These are phyloP conservation scores for Endoconidiophora laricicola DNA, from an alignment of 2,329 filamentous ascomycete genomes.

Conservation along the genomic window DNA sequence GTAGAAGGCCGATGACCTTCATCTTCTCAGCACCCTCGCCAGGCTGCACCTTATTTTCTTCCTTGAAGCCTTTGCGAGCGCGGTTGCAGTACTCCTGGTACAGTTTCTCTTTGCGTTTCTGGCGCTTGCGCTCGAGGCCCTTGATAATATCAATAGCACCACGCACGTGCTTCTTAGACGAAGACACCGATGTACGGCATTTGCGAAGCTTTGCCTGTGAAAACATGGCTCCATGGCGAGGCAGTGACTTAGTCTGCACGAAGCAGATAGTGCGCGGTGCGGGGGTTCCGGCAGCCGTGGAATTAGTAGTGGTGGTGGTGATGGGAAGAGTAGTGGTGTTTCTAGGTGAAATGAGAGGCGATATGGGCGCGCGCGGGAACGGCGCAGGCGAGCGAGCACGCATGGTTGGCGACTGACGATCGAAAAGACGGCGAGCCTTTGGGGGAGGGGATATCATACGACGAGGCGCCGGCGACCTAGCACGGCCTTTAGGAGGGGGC, in stretches of 20 bases:
- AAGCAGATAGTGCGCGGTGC: background rate
- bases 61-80: slow-evolving; percentile 49
- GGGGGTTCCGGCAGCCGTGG: slow-evolving; percentile 46
- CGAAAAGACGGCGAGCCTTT: slow-evolving; percentile 20
- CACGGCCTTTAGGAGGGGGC: slow-evolving; percentile 25
- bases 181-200: slow-evolving; percentile 22
- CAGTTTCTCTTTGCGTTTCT: slow-evolving; percentile 83
- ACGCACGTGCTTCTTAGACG: slow-evolving; percentile 50
- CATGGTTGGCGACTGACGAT: slow-evolving; percentile 6
- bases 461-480: slow-evolving; percentile 23
- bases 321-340: slow-evolving; percentile 21
- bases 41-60: slow-evolving; percentile 51
- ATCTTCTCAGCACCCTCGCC: slow-evolving; percentile 87
- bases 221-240: slow-evolving; percentile 59
- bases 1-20: slow-evolving; percentile 63
- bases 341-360: slow-evolving; percentile 57
- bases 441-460: slow-evolving; percentile 20
- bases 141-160: slow-evolving; percentile 98
- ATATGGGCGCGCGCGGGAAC: slow-evolving; percentile 47
- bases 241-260: slow-evolving; percentile 59
- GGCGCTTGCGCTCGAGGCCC: slow-evolving; percentile 83
- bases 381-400: slow-evolving; percentile 33
- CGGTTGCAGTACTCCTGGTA: slow-evolving; percentile 80
- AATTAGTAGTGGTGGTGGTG: slow-evolving; percentile 22
- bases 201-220: slow-evolving; percentile 29